Percentiles rank a stretch among this genome's conserved stretches.
Evolutionary conservation across 1,139 yeast genomes (phyloP).

Genomic region (Pichia sp.): DNA sequence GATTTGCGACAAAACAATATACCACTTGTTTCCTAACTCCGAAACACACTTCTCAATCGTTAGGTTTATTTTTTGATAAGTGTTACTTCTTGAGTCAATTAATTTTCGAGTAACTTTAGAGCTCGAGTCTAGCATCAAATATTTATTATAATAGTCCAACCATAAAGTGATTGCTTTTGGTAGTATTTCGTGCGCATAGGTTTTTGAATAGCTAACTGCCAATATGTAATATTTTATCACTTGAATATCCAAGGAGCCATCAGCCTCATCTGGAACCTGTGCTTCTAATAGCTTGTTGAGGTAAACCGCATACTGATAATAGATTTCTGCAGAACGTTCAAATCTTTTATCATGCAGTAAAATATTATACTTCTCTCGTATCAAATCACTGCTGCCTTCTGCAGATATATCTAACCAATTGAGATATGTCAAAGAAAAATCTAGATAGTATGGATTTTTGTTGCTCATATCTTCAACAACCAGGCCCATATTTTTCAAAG

Average conservation of each 20-base stretch:
- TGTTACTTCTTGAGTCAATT: conserved; percentile 9
- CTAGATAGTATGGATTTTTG: conserved; percentile 36
- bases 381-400: conserved; percentile 72
- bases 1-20: conserved; percentile 80
- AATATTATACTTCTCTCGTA: conserved; percentile 62
- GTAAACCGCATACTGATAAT: conserved; percentile 68
- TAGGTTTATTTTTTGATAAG: conserved; percentile 14
- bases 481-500: conserved; percentile 61
- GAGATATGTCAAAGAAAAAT: conserved; percentile 70
- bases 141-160: conserved; percentile 71
- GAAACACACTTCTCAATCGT: conserved; percentile 29
- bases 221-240: conserved; percentile 62
- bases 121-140: conserved; percentile 37
- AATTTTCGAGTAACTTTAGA: conserved; percentile 47
- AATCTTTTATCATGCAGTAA: conserved; percentile 53
- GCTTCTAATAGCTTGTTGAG: conserved; percentile 74
- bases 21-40: conserved; percentile 69
- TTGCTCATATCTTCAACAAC: conserved; percentile 29
- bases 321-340: conserved; percentile 39
- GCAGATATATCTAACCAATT: conserved; percentile 88
- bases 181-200: conserved; percentile 59
- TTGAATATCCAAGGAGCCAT: conserved; percentile 62
- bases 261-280: conserved; percentile 27
- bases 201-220: conserved; percentile 53
- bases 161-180: conserved; percentile 89